A percentile compares a stretch with the other conserved stretches of the same genome.
Conservation (phyloP, 345 rosid species). For the Xanthoceras sorbifolium region DNA sequence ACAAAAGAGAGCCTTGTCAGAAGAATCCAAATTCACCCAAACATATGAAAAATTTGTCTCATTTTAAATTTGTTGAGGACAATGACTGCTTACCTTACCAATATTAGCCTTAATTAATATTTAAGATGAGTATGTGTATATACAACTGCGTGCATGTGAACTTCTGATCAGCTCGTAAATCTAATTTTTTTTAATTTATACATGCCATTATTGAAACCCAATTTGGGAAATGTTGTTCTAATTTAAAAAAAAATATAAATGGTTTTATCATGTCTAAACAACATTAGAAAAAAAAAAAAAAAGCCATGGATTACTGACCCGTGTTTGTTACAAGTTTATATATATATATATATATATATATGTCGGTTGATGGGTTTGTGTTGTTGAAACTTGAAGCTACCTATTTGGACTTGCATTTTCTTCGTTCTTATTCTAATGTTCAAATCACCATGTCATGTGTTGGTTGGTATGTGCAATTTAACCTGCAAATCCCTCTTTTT, state of each 20-base stretch:
- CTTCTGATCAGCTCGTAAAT: not conserved
- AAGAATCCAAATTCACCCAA: conserved; percentile 11
- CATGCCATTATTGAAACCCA: not conserved
- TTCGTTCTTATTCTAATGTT: not conserved
- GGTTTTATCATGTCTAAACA: not conserved
- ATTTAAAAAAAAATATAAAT: not conserved
- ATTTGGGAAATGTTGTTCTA: not conserved
- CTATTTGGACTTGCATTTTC: not conserved
- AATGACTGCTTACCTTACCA: not conserved
- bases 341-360: too few relatives aligned
- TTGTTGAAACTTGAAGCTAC: not conserved
- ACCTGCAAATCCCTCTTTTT: too few relatives aligned
- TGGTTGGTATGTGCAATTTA: too few relatives aligned
- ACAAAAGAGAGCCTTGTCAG: not conserved
- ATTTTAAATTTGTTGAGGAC: not conserved
- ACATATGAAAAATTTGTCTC: not conserved
- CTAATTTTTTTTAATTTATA: too few relatives aligned
- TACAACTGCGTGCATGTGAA: not conserved
- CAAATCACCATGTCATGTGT: too few relatives aligned
- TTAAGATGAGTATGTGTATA: too few relatives aligned
- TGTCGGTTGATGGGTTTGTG: not conserved
- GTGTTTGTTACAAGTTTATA: not conserved
- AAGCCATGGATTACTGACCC: not conserved
- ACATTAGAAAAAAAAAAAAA: not conserved
- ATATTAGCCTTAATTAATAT: not conserved